phyloP scores from a whole-genome alignment of 202 grass and related monocot species.

The Bolboschoenoplectus hybrid region DNA sequence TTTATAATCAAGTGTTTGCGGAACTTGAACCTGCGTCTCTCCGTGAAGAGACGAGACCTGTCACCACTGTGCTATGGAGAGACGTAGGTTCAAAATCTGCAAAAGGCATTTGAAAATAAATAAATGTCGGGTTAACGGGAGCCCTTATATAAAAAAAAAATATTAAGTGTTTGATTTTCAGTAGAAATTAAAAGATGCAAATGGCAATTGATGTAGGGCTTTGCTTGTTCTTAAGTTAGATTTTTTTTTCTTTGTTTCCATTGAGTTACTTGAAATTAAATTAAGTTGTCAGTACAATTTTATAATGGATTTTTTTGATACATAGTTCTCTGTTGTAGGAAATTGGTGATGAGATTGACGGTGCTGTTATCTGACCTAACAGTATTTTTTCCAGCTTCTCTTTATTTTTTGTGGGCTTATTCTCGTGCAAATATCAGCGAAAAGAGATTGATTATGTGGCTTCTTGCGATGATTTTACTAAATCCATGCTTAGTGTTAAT shows the following conservation, averaged over 20 bases:
- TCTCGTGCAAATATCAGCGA: constrained; percentile 39
- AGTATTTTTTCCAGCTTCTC: constrained; percentile 65
- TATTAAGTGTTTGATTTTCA: too few relatives aligned
- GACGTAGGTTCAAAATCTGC: too few relatives aligned
- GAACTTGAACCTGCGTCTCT: too few relatives aligned
- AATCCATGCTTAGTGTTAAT: constrained; percentile 81
- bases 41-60: too few relatives aligned
- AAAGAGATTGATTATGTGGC: constrained; percentile 49
- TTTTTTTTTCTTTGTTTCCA: neutral
- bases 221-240: too few relatives aligned
- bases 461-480: constrained; percentile 72
- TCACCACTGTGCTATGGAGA: too few relatives aligned
- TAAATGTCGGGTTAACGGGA: too few relatives aligned
- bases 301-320: neutral
- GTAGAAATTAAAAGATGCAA: too few relatives aligned
- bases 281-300: neutral
- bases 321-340: constrained; percentile 48
- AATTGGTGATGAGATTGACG: constrained; percentile 87
- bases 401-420: constrained; percentile 76
- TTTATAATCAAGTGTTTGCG: neutral
- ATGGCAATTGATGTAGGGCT: too few relatives aligned
- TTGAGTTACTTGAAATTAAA: neutral
- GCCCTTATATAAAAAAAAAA: too few relatives aligned
- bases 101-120: too few relatives aligned
- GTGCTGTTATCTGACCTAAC: constrained; percentile 81